phyloP scores from a whole-genome alignment of 2,329 filamentous ascomycete genomes.

The Canariomyces notabilis region DNA sequence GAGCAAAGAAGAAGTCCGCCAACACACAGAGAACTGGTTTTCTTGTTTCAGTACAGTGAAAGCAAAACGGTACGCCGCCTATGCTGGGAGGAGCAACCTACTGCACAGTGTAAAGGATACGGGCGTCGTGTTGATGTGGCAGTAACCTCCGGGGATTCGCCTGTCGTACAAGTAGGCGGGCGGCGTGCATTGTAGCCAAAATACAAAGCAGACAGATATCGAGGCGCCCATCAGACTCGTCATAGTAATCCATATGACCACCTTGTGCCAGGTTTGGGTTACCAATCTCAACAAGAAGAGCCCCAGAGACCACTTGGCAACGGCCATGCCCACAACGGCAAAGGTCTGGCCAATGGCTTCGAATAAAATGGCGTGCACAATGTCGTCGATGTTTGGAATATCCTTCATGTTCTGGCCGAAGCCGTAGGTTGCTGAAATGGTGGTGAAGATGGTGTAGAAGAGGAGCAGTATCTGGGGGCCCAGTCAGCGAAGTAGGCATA shows the following conservation, averaged over 20 bases:
- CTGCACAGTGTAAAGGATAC: constrained; percentile 15
- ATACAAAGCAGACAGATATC: constrained; percentile 14
- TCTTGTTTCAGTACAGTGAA: neutral
- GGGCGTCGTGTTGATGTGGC: constrained; percentile 16
- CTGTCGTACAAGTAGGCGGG: constrained; percentile 16
- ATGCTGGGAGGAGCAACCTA: constrained; percentile 1
- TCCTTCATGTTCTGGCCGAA: constrained; percentile 31
- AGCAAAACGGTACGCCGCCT: no score
- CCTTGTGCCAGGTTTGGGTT: constrained; percentile 30
- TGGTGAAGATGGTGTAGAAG: constrained; percentile 32
- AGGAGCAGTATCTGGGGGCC: constrained; percentile 26
- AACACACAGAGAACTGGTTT: constrained; percentile 7
- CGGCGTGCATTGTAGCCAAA: constrained; percentile 22
- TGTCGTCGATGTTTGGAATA: constrained; percentile 20
- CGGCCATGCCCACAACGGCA: constrained; percentile 35
- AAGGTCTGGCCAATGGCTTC: constrained; percentile 34
- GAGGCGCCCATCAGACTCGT: constrained; percentile 15
- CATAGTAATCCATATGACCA: constrained; percentile 33
- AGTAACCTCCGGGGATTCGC: constrained; percentile 16
- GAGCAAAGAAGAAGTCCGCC: constrained; percentile 20
- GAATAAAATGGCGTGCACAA: constrained; percentile 28
- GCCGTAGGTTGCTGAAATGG: constrained; percentile 29
- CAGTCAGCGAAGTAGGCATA: neutral
- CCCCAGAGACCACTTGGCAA: constrained; percentile 36
- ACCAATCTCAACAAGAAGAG: constrained; percentile 37